Evolutionary conservation across 257 asterid genomes (phyloP).

Genomic region (Gentiana macrophylla): DNA sequence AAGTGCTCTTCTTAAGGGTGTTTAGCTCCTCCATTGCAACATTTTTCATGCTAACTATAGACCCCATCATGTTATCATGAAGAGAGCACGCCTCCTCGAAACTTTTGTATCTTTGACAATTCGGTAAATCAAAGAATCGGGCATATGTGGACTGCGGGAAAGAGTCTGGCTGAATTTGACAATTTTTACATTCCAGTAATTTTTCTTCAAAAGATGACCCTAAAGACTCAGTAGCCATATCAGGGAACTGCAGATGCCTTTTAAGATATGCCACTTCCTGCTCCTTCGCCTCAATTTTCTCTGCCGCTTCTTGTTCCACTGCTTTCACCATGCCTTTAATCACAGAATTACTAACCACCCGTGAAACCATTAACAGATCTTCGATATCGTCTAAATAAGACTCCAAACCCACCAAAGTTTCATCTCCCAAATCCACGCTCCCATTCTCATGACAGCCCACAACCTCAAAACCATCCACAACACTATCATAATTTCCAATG

Average conservation of each 20-base stretch:
- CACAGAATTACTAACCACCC: slow-evolving; percentile 81
- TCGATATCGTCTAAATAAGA: slow-evolving; percentile 57
- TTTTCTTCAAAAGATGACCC: slow-evolving; percentile 9
- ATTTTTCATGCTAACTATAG: slow-evolving; percentile 26
- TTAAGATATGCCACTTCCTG: slow-evolving; percentile 44
- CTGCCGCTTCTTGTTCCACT: slow-evolving; percentile 68
- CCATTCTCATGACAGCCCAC: slow-evolving; percentile 20
- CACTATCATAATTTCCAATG: not conserved
- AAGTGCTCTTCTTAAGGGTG: slow-evolving; percentile 42
- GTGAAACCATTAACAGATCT: slow-evolving; percentile 46
- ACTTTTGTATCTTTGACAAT: slow-evolving; percentile 14
- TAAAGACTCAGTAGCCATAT: slow-evolving; percentile 13
- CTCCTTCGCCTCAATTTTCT: slow-evolving; percentile 52
- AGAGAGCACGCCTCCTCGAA: slow-evolving; percentile 18
- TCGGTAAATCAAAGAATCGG: not conserved
- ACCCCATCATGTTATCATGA: slow-evolving; percentile 36
- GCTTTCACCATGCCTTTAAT: slow-evolving; percentile 83
- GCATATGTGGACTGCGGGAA: too few relatives aligned
- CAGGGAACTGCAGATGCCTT: slow-evolving; percentile 22
- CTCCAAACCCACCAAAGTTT: slow-evolving; percentile 57
- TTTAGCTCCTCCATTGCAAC: slow-evolving; percentile 36
- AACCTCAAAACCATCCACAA: slow-evolving; percentile 10
- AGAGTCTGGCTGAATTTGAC: too few relatives aligned
- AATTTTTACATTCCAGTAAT: slow-evolving; percentile 3
- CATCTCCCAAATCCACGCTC: slow-evolving; percentile 44